Evolutionary conservation across 2,329 filamentous ascomycete species (phyloP).

Genomic region (Myrmaecium sp.): DNA sequence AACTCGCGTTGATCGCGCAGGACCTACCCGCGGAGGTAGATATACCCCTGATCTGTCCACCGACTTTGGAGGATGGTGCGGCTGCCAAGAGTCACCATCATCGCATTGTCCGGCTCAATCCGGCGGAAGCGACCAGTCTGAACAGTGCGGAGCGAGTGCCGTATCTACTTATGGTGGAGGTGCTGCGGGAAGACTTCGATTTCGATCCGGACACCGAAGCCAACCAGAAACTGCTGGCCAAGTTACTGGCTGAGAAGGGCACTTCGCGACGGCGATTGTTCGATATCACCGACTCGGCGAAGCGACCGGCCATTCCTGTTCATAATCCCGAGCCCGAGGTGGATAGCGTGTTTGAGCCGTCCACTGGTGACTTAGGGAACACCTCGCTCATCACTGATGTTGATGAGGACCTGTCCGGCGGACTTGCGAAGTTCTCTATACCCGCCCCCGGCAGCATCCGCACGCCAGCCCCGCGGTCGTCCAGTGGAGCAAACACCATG

Average conservation of each 20-base stretch:
- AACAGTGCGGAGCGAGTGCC: conserved; percentile 80
- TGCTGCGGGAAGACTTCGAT: conserved; percentile 64
- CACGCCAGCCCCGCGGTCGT: conserved; percentile 34
- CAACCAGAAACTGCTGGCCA: conserved; percentile 50
- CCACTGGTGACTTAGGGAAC: conserved; percentile 59
- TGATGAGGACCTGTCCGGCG: conserved; percentile 20
- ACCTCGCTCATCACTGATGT: conserved; percentile 48
- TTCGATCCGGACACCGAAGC: conserved; percentile 61
- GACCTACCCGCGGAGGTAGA: conserved; percentile 73
- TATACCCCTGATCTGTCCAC: conserved; percentile 66
- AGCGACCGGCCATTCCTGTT: conserved; percentile 23
- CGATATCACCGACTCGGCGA: conserved; percentile 44
- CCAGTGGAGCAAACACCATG: conserved; percentile 44
- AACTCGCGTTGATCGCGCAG: conserved; percentile 63
- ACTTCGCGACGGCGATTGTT: conserved; percentile 33
- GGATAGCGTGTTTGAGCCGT: conserved; percentile 75
- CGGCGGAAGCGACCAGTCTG: conserved; percentile 66
- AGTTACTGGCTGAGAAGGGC: conserved; percentile 49
- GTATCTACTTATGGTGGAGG: conserved; percentile 71
- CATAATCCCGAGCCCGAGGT: conserved; percentile 26
- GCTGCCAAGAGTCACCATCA: conserved; percentile 63
- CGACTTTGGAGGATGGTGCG: conserved; percentile 54
- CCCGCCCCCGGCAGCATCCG: too few species aligned
- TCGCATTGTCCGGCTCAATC: conserved; percentile 67
- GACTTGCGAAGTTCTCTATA: conserved; percentile 3